Evolutionary conservation across 2,329 filamentous ascomycete genomes (phyloP).

Genomic region (Clarireedia hainanense): DNA sequence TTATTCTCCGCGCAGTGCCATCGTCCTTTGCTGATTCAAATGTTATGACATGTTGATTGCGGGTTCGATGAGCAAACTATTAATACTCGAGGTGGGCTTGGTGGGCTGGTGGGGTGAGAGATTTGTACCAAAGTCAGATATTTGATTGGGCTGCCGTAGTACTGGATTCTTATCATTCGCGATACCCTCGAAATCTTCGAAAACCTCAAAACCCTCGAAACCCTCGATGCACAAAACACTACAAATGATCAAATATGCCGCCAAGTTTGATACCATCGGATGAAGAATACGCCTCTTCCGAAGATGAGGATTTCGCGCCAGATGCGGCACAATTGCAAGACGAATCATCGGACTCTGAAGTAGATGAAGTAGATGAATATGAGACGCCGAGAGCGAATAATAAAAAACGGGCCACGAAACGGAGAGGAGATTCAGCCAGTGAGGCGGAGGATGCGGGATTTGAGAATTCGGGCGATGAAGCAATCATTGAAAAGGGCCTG

Average conservation of each 20-base stretch:
- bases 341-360: constrained; percentile 42
- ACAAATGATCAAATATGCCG: constrained; percentile 19
- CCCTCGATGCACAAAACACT: background rate
- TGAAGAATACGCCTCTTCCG: constrained; percentile 58
- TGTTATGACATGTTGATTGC: too few species aligned
- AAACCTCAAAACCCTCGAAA: too few species aligned
- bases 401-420: constrained; percentile 23
- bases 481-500: constrained; percentile 52
- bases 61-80: too few species aligned
- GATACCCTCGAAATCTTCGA: too few species aligned
- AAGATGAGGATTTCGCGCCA: constrained; percentile 68
- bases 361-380: constrained; percentile 31
- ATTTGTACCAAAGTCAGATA: too few species aligned
- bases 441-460: constrained; percentile 43
- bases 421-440: constrained; percentile 28
- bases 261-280: constrained; percentile 25
- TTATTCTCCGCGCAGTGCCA: too few species aligned
- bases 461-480: constrained; percentile 66
- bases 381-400: background rate
- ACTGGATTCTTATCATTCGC: too few species aligned
- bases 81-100: too few species aligned
- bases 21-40: too few species aligned
- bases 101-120: too few species aligned
- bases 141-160: too few species aligned
- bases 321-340: constrained; percentile 40